Percentiles rank a stretch among this genome's conserved stretches.
phyloP scores from a whole-genome alignment of 345 rosid genomes.

The Psidium guajava region DNA sequence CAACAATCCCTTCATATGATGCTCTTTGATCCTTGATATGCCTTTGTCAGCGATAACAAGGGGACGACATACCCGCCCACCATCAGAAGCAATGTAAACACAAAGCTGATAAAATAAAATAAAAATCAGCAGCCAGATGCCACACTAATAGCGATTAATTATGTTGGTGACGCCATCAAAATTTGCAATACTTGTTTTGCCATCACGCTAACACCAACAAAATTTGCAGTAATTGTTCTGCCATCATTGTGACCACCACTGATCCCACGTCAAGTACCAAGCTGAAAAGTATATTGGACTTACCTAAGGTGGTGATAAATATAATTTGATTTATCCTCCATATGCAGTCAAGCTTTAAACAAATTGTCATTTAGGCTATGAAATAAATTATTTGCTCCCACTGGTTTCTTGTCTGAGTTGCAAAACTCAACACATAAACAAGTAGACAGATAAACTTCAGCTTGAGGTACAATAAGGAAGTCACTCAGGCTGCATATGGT shows the following conservation, averaged over 20 bases:
- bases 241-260: background rate
- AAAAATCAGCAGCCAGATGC: background rate
- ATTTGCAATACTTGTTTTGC: background rate
- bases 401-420: background rate
- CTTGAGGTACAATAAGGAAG: background rate
- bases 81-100: constrained; percentile 96
- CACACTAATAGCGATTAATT: background rate
- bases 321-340: background rate
- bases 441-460: background rate
- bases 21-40: constrained; percentile 69
- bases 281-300: background rate
- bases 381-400: background rate
- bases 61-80: constrained; percentile 98
- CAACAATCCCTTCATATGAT: constrained; percentile 86
- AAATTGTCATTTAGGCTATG: background rate
- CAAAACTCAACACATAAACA: background rate
- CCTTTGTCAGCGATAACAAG: constrained; percentile 95
- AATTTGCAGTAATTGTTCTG: background rate
- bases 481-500: too few species aligned
- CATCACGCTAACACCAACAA: background rate
- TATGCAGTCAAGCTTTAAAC: background rate
- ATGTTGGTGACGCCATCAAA: background rate
- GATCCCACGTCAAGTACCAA: background rate
- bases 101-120: constrained; percentile 33
- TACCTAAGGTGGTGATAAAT: background rate